Conservation (phyloP, 768 basidiomycete species). For the Cystobasidium onofrii region DNA sequence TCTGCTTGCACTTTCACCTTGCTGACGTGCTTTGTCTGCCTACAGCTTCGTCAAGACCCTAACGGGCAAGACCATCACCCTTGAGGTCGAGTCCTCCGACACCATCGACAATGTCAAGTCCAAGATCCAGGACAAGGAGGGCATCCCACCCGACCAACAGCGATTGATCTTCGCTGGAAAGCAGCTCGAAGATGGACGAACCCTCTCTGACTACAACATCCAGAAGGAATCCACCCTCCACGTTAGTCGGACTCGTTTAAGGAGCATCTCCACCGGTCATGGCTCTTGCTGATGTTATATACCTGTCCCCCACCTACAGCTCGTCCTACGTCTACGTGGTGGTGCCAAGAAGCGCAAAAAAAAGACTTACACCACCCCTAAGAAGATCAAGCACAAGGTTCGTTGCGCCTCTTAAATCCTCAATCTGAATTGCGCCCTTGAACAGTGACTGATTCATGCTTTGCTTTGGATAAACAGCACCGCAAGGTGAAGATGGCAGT, state of each 20-base stretch:
- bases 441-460: background rate
- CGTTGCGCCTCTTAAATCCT: background rate
- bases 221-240: slow-evolving; percentile 96
- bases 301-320: slow-evolving; percentile 55
- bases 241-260: slow-evolving; percentile 45
- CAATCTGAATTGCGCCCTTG: too few species aligned
- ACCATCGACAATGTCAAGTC: slow-evolving; percentile 93
- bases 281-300: slow-evolving; percentile 61
- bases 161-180: slow-evolving; percentile 98
- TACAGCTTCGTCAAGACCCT: slow-evolving; percentile 80
- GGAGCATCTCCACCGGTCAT: slow-evolving; percentile 64
- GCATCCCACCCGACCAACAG: slow-evolving; percentile 85
- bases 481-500: slow-evolving; percentile 99
- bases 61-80: slow-evolving; percentile 82
- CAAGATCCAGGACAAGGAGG: slow-evolving; percentile 59
- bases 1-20: background rate
- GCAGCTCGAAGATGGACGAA: slow-evolving; percentile 98
- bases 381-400: slow-evolving; percentile 84
- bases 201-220: slow-evolving; percentile 90
- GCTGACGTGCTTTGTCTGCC: slow-evolving; percentile 52
- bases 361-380: slow-evolving; percentile 52
- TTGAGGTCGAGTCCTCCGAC: slow-evolving; percentile 88
- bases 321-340: slow-evolving; percentile 94
- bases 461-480: slow-evolving; percentile 50
- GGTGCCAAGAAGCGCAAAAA: slow-evolving; percentile 99